Base-by-base conservation (phyloP, 2,329 filamentous ascomycete species). In the Claviceps sp. region DNA sequence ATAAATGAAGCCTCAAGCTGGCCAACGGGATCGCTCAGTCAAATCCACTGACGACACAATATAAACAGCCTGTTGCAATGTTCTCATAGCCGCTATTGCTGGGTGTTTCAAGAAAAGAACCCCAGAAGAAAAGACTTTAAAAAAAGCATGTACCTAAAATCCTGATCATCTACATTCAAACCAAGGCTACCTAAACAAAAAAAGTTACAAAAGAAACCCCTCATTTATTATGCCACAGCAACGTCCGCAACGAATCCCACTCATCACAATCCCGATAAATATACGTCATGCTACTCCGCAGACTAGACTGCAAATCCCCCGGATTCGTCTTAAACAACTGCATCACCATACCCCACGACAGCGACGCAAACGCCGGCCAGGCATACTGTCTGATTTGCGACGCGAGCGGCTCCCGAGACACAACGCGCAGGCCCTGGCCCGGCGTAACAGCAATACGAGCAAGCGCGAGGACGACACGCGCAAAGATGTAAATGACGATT, bases 401-500 rank as follows among this genome's bases (percentile, higher is more conserved):
- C 66, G 66, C 72, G 61, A 71, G 58, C 56, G 67, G 59, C 65
- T 78, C 72, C 54, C 63, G 65, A 56, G 72, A 82, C 49, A 80
- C 64, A 34, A 69, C 41, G 38, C 77, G 71, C 54, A 82, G 61
- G 51, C 76, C 76, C 53, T 63, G 62, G 44, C 73, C 73, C 2
- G 78, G 78, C 67, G 88, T 84, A 56, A 97, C 81, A 52, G 86
- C 81, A 53, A 97, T 72, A 63, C 88, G 88, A 37, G 90, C 93
- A 24, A 94, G 71, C 8, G 87, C 88, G 37, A 98, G 79, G 55
- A 85, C 77, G 16, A 96, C 93, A 58, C 93, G 83, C 47, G 93
- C 93, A 65, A 96, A 96, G 56, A 98, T 86, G 73, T 98, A 98
- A 61, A 97, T 87, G 67, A 95, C 89, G 65, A 98, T 98, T 75